A percentile compares a stretch with the other conserved stretches of the same genome.
phyloP scores from a whole-genome alignment of 441 rosid species.

The Euphorbia schlechtendalii region DNA sequence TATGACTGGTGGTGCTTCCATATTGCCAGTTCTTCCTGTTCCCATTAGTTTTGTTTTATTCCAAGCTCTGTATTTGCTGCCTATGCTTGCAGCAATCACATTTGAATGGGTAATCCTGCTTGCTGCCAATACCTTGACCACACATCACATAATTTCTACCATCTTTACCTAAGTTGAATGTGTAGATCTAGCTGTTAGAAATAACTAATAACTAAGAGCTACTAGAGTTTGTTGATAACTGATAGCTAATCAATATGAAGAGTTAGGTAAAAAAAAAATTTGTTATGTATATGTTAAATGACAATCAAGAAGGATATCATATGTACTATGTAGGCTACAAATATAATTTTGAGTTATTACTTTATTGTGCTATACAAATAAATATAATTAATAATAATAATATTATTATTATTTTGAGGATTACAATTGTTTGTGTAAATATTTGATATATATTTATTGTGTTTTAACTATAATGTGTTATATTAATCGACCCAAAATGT shows the following conservation, averaged over 20 bases:
- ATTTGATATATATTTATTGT: no score
- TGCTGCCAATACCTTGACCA: constrained; percentile 1
- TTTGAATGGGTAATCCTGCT: neutral
- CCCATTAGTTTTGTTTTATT: neutral
- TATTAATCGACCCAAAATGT: neutral
- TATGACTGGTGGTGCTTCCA: neutral
- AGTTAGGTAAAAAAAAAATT: neutral
- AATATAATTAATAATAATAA: no score
- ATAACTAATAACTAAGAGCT: neutral
- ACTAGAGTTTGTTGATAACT: neutral
- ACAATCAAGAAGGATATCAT: neutral
- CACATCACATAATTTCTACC: neutral
- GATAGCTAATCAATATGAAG: neutral
- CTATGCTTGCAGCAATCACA: neutral
- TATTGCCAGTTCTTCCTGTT: neutral
- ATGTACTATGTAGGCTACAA: neutral
- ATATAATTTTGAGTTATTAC: neutral
- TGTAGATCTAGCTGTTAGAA: neutral
- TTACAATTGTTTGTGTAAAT: neutral
- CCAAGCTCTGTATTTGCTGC: neutral
- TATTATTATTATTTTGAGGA: no score
- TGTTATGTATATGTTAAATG: neutral
- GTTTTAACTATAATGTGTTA: neutral
- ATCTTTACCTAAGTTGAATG: neutral
- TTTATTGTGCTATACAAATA: neutral